These are phyloP conservation scores for Cairneyella variabilis DNA, from an alignment of 495 filamentous ascomycete genomes.

Conservation along the genomic window DNA sequence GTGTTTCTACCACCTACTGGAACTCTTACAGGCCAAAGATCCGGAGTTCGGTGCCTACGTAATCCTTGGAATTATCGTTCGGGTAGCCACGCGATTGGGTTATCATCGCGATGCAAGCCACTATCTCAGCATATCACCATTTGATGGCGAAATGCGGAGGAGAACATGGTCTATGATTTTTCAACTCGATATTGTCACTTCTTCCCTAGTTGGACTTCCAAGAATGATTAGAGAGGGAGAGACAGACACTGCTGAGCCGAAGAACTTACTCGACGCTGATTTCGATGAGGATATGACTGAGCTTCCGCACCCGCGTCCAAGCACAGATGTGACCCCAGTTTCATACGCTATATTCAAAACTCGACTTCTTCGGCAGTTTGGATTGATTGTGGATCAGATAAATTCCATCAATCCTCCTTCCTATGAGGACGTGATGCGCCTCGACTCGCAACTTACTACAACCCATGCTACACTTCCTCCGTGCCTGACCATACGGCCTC, in stretches of 20 bases:
- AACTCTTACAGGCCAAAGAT: conserved; percentile 38
- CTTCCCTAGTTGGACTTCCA: conserved; percentile 49
- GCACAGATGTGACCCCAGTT: conserved; percentile 38
- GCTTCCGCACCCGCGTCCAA: conserved; percentile 38
- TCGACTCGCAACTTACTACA: background rate
- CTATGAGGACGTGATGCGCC: conserved; percentile 59
- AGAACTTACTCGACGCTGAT: conserved; percentile 46
- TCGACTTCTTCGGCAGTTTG: background rate
- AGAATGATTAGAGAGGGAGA: conserved; percentile 42
- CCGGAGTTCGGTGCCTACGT: conserved; percentile 44
- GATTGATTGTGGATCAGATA: conserved; percentile 32
- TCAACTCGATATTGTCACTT: conserved; percentile 44
- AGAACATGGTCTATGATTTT: conserved; percentile 47
- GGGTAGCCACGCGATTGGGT: conserved; percentile 49
- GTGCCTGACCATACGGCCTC: conserved; percentile 30
- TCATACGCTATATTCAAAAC: conserved; percentile 18
- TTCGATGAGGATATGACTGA: conserved; percentile 37
- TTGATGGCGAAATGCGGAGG: conserved; percentile 52
- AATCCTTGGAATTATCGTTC: conserved; percentile 41
- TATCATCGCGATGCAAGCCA: conserved; percentile 49
- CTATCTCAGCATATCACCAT: conserved; percentile 43
- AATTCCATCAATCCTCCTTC: conserved; percentile 33
- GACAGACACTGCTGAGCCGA: conserved; percentile 40
- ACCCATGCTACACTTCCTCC: conserved; percentile 14
- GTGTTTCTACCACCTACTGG: conserved; percentile 38